Evolutionary conservation across 1,284 basidiomycete genomes (phyloP).

Genomic region (Boletus mariae): DNA sequence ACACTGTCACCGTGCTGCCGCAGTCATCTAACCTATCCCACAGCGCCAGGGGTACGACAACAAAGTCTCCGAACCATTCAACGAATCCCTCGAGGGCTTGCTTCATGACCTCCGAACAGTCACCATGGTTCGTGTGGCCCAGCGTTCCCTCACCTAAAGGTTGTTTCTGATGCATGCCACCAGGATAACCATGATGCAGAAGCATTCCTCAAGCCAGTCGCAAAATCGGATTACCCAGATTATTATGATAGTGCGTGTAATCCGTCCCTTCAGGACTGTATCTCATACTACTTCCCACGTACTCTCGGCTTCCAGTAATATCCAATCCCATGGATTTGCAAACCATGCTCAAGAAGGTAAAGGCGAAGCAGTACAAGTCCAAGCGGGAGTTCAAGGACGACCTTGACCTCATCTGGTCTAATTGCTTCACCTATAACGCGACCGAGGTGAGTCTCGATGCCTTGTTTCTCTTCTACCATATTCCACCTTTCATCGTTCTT

Average conservation of each 20-base stretch:
- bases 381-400: constrained; percentile 94
- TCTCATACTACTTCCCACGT: neutral
- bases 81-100: constrained; percentile 86
- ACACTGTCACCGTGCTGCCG: neutral
- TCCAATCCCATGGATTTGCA: constrained; percentile 91
- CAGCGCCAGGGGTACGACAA: constrained; percentile 61
- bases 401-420: constrained; percentile 94
- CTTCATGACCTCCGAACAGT: constrained; percentile 77
- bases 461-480: neutral
- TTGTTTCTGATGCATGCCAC: constrained; percentile 19
- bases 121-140: constrained; percentile 57
- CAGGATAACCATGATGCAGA: constrained; percentile 86
- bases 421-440: constrained; percentile 91
- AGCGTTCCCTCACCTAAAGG: neutral
- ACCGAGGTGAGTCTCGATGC: constrained; percentile 60
- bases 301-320: constrained; percentile 62
- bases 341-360: constrained; percentile 91
- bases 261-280: constrained; percentile 2
- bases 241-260: constrained; percentile 76
- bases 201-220: constrained; percentile 86
- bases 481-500: neutral
- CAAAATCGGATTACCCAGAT: constrained; percentile 83
- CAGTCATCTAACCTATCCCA: constrained; percentile 13
- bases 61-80: constrained; percentile 85
- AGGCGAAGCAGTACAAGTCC: constrained; percentile 86